phyloP scores from a whole-genome alignment of 176 grass and related monocot genomes.

The Carex parvula region DNA sequence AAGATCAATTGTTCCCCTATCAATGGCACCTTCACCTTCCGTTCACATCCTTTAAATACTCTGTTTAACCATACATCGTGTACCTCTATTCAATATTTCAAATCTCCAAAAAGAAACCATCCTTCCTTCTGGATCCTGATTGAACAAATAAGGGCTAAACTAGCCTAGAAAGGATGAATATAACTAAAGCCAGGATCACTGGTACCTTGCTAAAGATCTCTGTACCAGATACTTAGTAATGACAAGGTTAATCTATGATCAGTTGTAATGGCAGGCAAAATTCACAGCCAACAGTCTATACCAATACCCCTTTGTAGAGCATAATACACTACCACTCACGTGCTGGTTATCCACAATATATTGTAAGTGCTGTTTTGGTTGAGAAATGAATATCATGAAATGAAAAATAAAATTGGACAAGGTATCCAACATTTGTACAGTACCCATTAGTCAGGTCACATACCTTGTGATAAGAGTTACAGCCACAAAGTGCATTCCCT shows the following conservation, averaged over 20 bases:
- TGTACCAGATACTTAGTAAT: not conserved
- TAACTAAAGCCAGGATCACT: not conserved
- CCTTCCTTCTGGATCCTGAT: not conserved
- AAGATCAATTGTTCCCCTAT: constrained; percentile 58
- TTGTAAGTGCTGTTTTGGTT: not conserved
- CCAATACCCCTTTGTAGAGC: not conserved
- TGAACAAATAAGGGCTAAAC: not conserved
- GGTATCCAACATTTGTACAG: not conserved
- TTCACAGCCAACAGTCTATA: not conserved
- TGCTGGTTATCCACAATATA: not conserved
- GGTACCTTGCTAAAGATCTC: not conserved
- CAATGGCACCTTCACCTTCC: constrained; percentile 46
- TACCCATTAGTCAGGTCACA: not conserved
- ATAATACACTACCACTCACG: not conserved
- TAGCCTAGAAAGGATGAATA: not conserved
- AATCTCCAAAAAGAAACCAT: not conserved
- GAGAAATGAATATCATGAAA: not conserved
- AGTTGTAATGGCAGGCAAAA: not conserved
- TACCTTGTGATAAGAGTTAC: constrained; percentile 62
- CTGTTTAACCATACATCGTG: constrained; percentile 32
- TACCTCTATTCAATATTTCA: not conserved
- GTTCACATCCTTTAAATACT: constrained; percentile 42
- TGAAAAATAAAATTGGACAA: not conserved
- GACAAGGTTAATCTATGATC: not conserved
- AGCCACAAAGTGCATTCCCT: constrained; percentile 56